Evolutionary conservation across 768 basidiomycete genomes (phyloP).

Genomic region (Tulasnella sp.): DNA sequence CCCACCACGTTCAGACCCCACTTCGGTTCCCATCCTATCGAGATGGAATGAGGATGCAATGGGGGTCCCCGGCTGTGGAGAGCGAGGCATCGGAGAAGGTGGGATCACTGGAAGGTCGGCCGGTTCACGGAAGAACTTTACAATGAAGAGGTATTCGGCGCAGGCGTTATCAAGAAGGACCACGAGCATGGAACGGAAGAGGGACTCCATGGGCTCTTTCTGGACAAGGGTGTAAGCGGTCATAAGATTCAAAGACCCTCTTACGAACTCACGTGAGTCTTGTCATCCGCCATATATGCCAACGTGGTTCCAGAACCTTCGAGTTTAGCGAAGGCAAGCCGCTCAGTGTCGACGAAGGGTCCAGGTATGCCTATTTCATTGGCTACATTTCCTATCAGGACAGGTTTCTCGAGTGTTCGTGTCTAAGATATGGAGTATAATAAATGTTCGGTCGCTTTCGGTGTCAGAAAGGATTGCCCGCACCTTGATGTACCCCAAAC

Average conservation of each 20-base stretch:
- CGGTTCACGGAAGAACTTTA: conserved; percentile 67
- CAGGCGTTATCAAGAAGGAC: conserved; percentile 95
- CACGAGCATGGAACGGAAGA: conserved; percentile 78
- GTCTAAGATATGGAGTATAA: conserved; percentile 44
- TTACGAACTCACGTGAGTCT: conserved; percentile 62
- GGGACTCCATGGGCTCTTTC: conserved; percentile 80
- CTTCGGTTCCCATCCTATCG: neutral
- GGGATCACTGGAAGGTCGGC: conserved; percentile 2
- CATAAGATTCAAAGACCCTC: neutral
- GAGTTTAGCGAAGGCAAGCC: conserved; percentile 65
- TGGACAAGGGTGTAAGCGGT: conserved; percentile 35
- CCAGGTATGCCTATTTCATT: conserved; percentile 38
- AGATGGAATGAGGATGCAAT: conserved; percentile 13
- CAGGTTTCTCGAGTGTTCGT: conserved; percentile 65
- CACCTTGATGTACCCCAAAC: conserved; percentile 75
- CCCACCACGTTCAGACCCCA: neutral
- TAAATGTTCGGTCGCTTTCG: neutral
- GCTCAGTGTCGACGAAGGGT: conserved; percentile 48
- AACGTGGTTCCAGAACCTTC: conserved; percentile 78
- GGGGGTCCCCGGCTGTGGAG: conserved; percentile 30
- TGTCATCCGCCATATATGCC: conserved; percentile 87
- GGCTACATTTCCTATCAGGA: conserved; percentile 53
- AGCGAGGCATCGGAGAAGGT: neutral
- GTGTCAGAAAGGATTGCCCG: conserved; percentile 24
- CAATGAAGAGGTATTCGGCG: conserved; percentile 85